Evolutionary conservation across 225 moss, liverwort and hornwort genomes (phyloP), one percentile per base, ranked within the genome.

Genomic region (Pseudoscleropodium purum): DNA sequence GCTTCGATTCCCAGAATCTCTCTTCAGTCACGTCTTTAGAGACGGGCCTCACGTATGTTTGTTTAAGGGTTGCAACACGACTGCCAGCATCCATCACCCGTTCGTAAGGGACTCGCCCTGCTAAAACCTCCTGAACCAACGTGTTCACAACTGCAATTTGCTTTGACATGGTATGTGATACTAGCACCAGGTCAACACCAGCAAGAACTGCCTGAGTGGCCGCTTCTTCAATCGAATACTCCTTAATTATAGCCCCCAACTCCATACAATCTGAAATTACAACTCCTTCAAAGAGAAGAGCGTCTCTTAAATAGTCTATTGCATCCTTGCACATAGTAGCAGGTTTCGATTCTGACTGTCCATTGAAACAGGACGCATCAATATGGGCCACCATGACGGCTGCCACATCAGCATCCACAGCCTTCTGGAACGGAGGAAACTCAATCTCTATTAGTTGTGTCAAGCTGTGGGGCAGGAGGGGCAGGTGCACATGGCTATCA

Each of bases 311-410:
- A 73, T 95, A 92, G 60, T 70, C 60, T 29, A 97, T 87, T 39
- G 91, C 95, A 45, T 87, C 85, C 79, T 91, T 91, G 91, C 94
- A 93, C 92, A 96, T 91, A 5, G 90, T 91, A 19, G 96, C 94
- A 67, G 96, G 97, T 66, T 86, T 89, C 11, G 64, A 57, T 73
- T 34, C 34, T 2, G 79, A 27, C 54, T 41, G 66, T 61, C 27
- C 84, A 14, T 72, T 87, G 89, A 96, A 94, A 70, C 87, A 91
- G 8, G 97, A 84, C 36, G 92, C 92, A 68, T 91, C 72, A 75
- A 97, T 93, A 52, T 96, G 94, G 79, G 93, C 97, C 70, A 97
- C 93, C 96, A 97, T 95, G 41, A 97, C 75, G 36, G 97, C 96
- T 26, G 95, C 97, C 31, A 95, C 94, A 84, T 97, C 95, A 30